Base-by-base conservation (phyloP, 78 protist species). In the Planoprotostelium fungivorum region DNA sequence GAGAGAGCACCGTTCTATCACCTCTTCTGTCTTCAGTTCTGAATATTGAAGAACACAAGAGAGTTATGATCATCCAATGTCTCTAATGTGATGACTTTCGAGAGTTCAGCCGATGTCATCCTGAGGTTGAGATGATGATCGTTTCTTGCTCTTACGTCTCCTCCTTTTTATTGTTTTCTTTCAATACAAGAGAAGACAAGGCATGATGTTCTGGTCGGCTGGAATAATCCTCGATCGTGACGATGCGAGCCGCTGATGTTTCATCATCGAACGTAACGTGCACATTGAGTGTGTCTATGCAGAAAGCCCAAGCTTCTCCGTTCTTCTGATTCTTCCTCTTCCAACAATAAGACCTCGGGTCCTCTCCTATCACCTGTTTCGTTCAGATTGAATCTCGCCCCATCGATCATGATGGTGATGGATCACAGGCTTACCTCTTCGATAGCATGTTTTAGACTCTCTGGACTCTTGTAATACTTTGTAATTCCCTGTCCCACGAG, bases 221-320 rank as follows among this genome's bases (percentile, higher is more conserved):
- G n/a, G n/a, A n/a, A n/a, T n/a, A n/a, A n/a, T n/a, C n/a, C n/a
- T n/a, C n/a, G n/a, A n/a, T n/a, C n/a, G n/a, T n/a, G n/a, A n/a
- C n/a, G n/a, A n/a, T n/a, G n/a, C n/a, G n/a, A n/a, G n/a, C 94
- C 0, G 88, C 83, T 0, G 94, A 91, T 34, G 86, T 36, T 88
- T 91, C 90, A 88, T 91, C 83, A 73, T 63, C 94, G 5, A 91
- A 91, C 9, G 86, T 88, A 51, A 91, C 88, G 37, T 86, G 63
- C 37, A 91, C 90, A 88, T 91, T 91, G 36, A 91, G n/a, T 73
- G 89, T 91, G 86, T 91, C 94, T 35, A 91, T 37, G 86, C 94
- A 84, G 38, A 91, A 91, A 87, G 92, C 89, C 36, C 89, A 91
- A 38, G 88, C 86, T 37, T 91, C 94, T 39, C 0, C 1, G 34